Conservation (phyloP, 169 alveolate species). For the Cryptosporidium sp. region DNA sequence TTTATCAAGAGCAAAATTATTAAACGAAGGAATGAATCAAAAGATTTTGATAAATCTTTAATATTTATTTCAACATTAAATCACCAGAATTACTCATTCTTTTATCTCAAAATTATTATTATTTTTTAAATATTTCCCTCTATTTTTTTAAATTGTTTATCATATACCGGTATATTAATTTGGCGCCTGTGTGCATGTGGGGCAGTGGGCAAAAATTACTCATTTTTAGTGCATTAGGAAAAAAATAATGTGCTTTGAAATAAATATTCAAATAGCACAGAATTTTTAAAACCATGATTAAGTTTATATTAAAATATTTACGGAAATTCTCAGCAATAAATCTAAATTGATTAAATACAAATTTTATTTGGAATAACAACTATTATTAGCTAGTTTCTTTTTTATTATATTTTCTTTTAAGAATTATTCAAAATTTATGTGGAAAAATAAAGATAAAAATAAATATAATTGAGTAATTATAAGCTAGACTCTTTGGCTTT, state of each 20-base stretch:
- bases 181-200: slow-evolving; percentile 31
- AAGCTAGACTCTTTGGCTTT: background rate
- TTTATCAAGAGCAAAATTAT: background rate
- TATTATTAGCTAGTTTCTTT: too few relatives aligned
- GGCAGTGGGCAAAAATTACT: background rate
- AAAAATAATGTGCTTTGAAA: background rate
- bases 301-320: too few relatives aligned
- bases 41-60: too few relatives aligned
- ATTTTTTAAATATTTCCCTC: background rate
- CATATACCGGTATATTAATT: background rate
- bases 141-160: background rate
- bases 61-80: too few relatives aligned
- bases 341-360: too few relatives aligned
- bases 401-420: too few relatives aligned
- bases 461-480: background rate
- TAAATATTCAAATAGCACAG: too few relatives aligned
- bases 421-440: background rate
- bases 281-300: too few relatives aligned
- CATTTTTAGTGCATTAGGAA: background rate
- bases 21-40: too few relatives aligned
- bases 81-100: background rate
- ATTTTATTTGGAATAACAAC: too few relatives aligned
- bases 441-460: background rate
- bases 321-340: too few relatives aligned
- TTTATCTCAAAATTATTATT: slow-evolving; percentile 8